Conservation (phyloP, 257 asterid species). For the Prunella vulgaris region DNA sequence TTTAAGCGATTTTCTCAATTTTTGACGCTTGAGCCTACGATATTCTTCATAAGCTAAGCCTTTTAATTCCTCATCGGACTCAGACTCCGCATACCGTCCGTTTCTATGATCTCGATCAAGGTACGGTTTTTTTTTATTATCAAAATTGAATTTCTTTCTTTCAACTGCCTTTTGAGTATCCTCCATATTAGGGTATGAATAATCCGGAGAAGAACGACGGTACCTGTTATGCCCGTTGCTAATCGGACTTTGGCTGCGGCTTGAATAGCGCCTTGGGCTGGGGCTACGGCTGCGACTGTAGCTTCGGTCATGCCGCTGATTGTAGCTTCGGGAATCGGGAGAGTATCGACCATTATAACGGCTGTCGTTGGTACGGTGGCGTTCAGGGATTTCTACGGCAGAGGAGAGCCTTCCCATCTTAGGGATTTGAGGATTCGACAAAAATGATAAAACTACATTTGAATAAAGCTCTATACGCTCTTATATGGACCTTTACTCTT, state of each 20-base stretch:
- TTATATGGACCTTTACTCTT: too few species aligned
- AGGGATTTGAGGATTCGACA: not conserved
- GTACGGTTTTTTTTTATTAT: constrained; percentile 34
- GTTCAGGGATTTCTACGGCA: constrained; percentile 50
- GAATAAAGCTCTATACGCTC: not conserved
- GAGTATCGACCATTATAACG: constrained; percentile 34
- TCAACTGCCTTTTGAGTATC: constrained; percentile 28
- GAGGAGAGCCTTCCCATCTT: constrained; percentile 66
- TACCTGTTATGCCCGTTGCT: constrained; percentile 41
- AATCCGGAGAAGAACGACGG: constrained; percentile 70
- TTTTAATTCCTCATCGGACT: constrained; percentile 83
- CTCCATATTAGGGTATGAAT: constrained; percentile 41
- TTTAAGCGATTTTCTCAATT: constrained; percentile 54
- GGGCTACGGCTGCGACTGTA: constrained; percentile 36
- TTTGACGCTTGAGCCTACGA: constrained; percentile 79
- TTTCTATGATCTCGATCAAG: constrained; percentile 63
- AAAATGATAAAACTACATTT: not conserved
- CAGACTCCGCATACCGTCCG: constrained; percentile 39
- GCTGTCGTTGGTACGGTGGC: constrained; percentile 35
- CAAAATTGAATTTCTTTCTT: constrained; percentile 24
- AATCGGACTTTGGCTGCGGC: constrained; percentile 43
- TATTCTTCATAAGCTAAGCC: constrained; percentile 68
- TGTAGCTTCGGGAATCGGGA: constrained; percentile 29
- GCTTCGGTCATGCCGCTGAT: constrained; percentile 28
- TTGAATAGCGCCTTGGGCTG: constrained; percentile 28